Percentiles rank a stretch among this genome's conserved stretches.
Evolutionary conservation across 257 asterid species (phyloP).

Genomic region (Solanum corneliomulleri): DNA sequence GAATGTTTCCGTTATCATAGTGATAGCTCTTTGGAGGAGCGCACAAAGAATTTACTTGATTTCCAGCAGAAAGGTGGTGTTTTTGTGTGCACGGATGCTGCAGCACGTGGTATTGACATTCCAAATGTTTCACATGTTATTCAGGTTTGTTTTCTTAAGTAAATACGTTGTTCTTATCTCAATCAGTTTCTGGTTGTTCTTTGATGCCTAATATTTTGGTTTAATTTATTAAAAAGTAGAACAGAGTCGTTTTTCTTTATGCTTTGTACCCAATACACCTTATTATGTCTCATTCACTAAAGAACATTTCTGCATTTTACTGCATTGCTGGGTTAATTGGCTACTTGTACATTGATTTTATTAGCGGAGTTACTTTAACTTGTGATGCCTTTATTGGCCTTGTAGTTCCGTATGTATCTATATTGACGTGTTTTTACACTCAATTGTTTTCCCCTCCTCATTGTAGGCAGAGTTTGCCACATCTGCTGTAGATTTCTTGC

Average conservation of each 20-base stretch:
- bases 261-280: background rate
- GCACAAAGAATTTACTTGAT: conserved; percentile 49
- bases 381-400: background rate
- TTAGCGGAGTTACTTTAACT: background rate
- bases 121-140: conserved; percentile 88
- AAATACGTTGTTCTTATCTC: background rate
- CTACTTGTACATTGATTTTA: background rate
- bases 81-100: conserved; percentile 96
- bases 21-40: conserved; percentile 61
- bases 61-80: conserved; percentile 89
- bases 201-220: background rate
- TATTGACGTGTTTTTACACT: background rate
- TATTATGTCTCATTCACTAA: background rate
- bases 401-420: background rate
- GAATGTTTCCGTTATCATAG: conserved; percentile 69
- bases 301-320: background rate
- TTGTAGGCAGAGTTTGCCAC: conserved; percentile 87
- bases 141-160: conserved; percentile 35
- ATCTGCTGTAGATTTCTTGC: conserved; percentile 91
- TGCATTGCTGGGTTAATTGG: background rate
- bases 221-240: background rate
- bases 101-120: conserved; percentile 93
- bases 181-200: background rate
- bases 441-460: background rate
- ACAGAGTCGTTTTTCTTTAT: background rate